Conservation (phyloP, 2,329 filamentous ascomycete genomes). For the Cladosporium sp. region DNA sequence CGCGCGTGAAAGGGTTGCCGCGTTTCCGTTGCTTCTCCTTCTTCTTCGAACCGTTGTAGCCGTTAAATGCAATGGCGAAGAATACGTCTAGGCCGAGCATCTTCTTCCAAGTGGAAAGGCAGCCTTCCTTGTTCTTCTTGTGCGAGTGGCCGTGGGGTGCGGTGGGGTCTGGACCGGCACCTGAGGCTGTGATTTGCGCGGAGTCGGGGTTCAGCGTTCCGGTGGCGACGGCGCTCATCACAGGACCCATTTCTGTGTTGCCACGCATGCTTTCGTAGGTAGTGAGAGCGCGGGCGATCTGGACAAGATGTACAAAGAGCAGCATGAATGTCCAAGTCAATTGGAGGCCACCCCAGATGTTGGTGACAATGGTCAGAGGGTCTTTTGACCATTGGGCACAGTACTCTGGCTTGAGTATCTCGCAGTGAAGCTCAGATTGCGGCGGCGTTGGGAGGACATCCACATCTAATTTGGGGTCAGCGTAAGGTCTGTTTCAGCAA, state of each 20-base stretch:
- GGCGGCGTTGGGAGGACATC: conserved; percentile 52
- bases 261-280: conserved; percentile 97
- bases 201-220: conserved; percentile 65
- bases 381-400: conserved; percentile 80
- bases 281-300: conserved; percentile 89
- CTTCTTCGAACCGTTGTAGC: conserved; percentile 59
- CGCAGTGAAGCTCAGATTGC: conserved; percentile 60
- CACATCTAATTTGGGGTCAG: conserved; percentile 28
- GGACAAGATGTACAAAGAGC: conserved; percentile 87
- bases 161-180: conserved; percentile 64
- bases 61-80: conserved; percentile 82
- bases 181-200: conserved; percentile 67
- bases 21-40: conserved; percentile 37
- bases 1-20: conserved; percentile 82
- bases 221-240: conserved; percentile 76
- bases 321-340: conserved; percentile 98
- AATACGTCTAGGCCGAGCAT: conserved; percentile 92
- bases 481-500: conserved; percentile 42
- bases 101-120: conserved; percentile 76
- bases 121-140: conserved; percentile 63
- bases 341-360: conserved; percentile 79
- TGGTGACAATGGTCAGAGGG: conserved; percentile 77
- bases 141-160: conserved; percentile 32
- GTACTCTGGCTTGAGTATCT: conserved; percentile 71
- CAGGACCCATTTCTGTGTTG: conserved; percentile 59